Conservation (phyloP, 768 basidiomycete genomes). For the Naganishia vaughanmartiniae region DNA sequence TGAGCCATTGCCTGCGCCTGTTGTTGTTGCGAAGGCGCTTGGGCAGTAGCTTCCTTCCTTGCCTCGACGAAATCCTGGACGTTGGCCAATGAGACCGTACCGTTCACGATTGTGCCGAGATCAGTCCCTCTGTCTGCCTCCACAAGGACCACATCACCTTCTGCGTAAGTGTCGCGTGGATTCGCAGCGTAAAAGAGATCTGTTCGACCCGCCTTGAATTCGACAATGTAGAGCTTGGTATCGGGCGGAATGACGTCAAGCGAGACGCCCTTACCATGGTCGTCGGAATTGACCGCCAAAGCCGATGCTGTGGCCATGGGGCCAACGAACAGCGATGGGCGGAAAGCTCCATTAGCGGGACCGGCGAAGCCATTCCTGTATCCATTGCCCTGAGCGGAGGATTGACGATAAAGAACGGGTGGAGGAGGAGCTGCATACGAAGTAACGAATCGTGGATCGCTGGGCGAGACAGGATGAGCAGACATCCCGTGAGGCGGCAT, state of each 20-base stretch:
- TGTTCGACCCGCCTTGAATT: conserved; percentile 95
- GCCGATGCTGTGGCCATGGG: conserved; percentile 3
- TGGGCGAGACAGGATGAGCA: background rate
- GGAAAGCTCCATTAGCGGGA: background rate
- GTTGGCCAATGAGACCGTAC: conserved; percentile 81
- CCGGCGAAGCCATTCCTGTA: background rate
- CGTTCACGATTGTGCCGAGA: conserved; percentile 79
- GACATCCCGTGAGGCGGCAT: background rate
- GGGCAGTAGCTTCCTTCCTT: conserved; percentile 25
- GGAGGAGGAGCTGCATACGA: background rate
- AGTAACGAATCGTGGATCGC: background rate
- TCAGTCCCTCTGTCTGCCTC: conserved; percentile 94
- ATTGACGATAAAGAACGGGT: background rate
- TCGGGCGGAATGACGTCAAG: conserved; percentile 75
- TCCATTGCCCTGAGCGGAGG: background rate
- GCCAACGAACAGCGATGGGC: conserved; percentile 13
- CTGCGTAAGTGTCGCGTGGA: conserved; percentile 63
- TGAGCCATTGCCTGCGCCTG: background rate
- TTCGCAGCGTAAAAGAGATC: conserved; percentile 90
- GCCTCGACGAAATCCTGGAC: conserved; percentile 62
- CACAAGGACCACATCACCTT: conserved; percentile 91
- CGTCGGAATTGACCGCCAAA: conserved; percentile 39
- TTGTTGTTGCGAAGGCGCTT: conserved; percentile 1
- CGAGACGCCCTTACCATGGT: conserved; percentile 86
- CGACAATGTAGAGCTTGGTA: conserved; percentile 91